Conservation (phyloP, 495 filamentous ascomycete genomes). For the Endocarpon pusillum region DNA sequence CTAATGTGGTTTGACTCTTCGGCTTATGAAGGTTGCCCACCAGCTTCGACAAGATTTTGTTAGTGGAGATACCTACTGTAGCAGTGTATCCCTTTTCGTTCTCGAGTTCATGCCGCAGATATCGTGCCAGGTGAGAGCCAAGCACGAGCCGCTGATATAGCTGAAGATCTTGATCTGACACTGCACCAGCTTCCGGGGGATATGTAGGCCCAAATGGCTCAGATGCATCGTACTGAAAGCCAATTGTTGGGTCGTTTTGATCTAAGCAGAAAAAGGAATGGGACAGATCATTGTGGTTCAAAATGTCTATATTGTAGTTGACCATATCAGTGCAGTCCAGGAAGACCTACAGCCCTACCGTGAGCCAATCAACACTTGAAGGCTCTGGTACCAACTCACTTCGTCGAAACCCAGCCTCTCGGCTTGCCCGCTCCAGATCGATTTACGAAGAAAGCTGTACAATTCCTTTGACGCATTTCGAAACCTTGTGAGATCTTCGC, state of each 20-base stretch:
- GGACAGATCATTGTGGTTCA: constrained; percentile 46
- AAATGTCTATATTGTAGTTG: constrained; percentile 52
- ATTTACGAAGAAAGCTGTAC: constrained; percentile 47
- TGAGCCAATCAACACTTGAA: constrained; percentile 4
- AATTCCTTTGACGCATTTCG: constrained; percentile 70
- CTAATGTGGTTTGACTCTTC: constrained; percentile 63
- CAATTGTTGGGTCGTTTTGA: constrained; percentile 52
- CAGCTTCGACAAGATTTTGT: constrained; percentile 70
- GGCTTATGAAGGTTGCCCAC: constrained; percentile 77
- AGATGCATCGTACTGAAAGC: constrained; percentile 63
- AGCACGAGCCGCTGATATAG: constrained; percentile 41
- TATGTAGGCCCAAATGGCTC: constrained; percentile 38
- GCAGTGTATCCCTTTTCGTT: constrained; percentile 68
- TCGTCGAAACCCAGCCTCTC: constrained; percentile 84
- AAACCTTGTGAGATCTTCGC: constrained; percentile 75
- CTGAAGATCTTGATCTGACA: constrained; percentile 2
- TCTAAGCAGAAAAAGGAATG: constrained; percentile 72
- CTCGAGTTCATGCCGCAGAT: constrained; percentile 56
- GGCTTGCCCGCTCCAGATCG: constrained; percentile 56
- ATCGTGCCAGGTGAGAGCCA: constrained; percentile 55
- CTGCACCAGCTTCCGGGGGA: constrained; percentile 22
- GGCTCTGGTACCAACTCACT: constrained; percentile 17
- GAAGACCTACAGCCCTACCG: constrained; percentile 35
- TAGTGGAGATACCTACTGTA: constrained; percentile 75
- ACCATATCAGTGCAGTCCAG: constrained; percentile 75